Evolutionary conservation across 345 rosid genomes (phyloP), one percentile per base, ranked within the genome.

Genomic region (Populus deltoides): DNA sequence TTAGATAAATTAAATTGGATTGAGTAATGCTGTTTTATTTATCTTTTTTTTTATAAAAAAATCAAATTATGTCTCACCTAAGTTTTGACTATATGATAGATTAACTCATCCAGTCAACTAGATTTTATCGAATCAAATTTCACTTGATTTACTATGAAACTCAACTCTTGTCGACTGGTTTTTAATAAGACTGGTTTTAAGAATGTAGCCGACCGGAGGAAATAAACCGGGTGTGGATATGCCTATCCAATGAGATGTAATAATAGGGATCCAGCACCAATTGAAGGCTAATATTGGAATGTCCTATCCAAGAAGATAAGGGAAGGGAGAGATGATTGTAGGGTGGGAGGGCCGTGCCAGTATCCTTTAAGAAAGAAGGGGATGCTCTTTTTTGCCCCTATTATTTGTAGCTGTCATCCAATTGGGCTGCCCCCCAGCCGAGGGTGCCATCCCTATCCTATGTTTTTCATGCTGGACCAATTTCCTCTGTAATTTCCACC

Each of bases 261-360:
- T 43, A n/a, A 45, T 59, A 39, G 72, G 39, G 47, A 16, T 51
- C 45, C 74, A 15, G 83, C 73, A 81, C 78, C 80, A 82, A 76
- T 78, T 75, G 67, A 74, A 74, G 81, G 72, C 65, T 73, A 66
- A 57, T 68, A 75, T 68, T 68, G 24, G 59, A 61, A 41, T 33
- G 67, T 74, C 68, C 51, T 55, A 83, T 78, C 85, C 84, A 35
- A 84, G 78, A 76, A 75, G 88, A 87, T 81, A 79, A 85, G 82
- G 85, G 59, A 69, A 63, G 66, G 17, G 33, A 18, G 66, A 27
- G 66, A 33, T 71, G n/a, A 49, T 27, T 47, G 80, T 24, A 69
- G 62, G 59, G 63, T 36, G 63, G 49, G 63, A 55, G 85, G 81
- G 73, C 80, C 70, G 73, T 55, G 81, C 62, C 66, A n/a, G 71